phyloP scores from a whole-genome alignment of 129 eudicot species.

The Tagetes patula region DNA sequence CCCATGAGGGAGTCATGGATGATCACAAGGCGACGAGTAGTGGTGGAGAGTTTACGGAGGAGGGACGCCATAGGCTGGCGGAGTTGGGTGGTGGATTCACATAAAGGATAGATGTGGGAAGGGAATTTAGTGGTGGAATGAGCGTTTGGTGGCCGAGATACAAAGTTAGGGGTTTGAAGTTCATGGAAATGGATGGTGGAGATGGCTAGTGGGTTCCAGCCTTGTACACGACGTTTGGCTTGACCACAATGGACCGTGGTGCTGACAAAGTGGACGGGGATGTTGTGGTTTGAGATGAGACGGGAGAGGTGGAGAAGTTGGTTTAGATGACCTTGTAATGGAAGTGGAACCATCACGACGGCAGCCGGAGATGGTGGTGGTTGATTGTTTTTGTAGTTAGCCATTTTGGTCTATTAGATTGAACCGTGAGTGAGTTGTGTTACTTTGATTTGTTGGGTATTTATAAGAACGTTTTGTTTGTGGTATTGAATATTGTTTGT shows the following conservation, averaged over 20 bases:
- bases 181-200: slow-evolving; percentile 41
- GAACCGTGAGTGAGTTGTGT: background rate
- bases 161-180: slow-evolving; percentile 32
- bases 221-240: slow-evolving; percentile 41
- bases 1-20: slow-evolving; percentile 65
- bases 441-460: background rate
- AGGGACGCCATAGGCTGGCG: slow-evolving; percentile 42
- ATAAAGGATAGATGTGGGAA: slow-evolving; percentile 38
- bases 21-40: slow-evolving; percentile 41
- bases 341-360: slow-evolving; percentile 49
- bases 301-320: slow-evolving; percentile 57
- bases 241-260: slow-evolving; percentile 43
- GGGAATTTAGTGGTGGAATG: slow-evolving; percentile 40
- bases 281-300: slow-evolving; percentile 39
- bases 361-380: background rate
- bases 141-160: slow-evolving; percentile 37
- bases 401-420: background rate
- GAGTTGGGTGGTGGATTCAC: slow-evolving; percentile 41
- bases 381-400: background rate
- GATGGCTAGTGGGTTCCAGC: slow-evolving; percentile 33
- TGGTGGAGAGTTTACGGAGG: slow-evolving; percentile 32
- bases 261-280: slow-evolving; percentile 46
- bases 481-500: background rate
- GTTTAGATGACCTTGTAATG: slow-evolving; percentile 58
- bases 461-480: background rate